A percentile compares a stretch with the other conserved stretches of the same genome.
phyloP scores from a whole-genome alignment of 2,329 filamentous ascomycete genomes.

The Fusarium euwallaceae region DNA sequence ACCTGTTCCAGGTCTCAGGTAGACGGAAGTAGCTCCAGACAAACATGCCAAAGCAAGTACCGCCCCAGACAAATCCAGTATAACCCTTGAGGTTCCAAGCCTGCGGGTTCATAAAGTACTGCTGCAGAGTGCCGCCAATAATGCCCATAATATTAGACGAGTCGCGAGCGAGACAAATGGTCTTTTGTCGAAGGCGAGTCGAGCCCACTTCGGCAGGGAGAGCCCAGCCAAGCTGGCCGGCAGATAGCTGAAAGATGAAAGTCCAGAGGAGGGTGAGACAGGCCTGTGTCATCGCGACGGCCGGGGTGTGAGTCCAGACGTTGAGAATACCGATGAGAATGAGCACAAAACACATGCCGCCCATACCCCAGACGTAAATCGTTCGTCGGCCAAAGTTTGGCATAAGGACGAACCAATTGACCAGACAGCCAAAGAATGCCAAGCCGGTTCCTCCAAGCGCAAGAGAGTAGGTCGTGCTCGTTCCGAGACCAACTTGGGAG shows the following conservation, averaged over 20 bases:
- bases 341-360: conserved; percentile 53
- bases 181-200: conserved; percentile 48
- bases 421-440: conserved; percentile 58
- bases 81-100: conserved; percentile 54
- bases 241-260: conserved; percentile 51
- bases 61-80: conserved; percentile 51
- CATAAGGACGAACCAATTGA: conserved; percentile 58
- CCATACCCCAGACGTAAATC: conserved; percentile 58
- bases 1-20: conserved; percentile 57
- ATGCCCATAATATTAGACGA: conserved; percentile 33
- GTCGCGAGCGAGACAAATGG: conserved; percentile 47
- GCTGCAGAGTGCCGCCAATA: conserved; percentile 43
- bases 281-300: conserved; percentile 51
- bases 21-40: conserved; percentile 60
- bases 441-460: conserved; percentile 55
- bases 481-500: neutral
- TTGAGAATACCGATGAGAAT: conserved; percentile 58
- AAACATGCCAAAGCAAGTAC: conserved; percentile 35
- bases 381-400: conserved; percentile 57
- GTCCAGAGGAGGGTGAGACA: conserved; percentile 50
- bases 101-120: conserved; percentile 53
- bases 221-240: conserved; percentile 54
- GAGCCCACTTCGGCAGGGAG: conserved; percentile 48
- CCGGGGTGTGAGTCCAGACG: conserved; percentile 41
- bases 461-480: conserved; percentile 48